Percentiles rank a stretch among this genome's conserved stretches.
Evolutionary conservation across 768 basidiomycete species (phyloP).

Genomic region (Russula griseocarnosa): DNA sequence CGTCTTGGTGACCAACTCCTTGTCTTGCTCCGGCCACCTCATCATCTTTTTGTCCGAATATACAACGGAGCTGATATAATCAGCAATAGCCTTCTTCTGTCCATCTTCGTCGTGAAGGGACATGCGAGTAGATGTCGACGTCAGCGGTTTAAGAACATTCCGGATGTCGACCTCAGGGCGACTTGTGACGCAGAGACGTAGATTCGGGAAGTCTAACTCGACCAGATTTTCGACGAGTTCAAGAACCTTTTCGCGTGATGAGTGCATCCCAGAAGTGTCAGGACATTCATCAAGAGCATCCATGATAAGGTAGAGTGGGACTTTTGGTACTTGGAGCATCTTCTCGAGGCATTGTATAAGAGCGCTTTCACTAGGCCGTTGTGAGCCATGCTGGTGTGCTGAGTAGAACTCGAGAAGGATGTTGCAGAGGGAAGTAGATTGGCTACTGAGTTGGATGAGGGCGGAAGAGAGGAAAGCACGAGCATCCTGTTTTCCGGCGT

Average conservation of each 20-base stretch:
- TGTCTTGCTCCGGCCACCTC: background rate
- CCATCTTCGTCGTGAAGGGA: conserved; percentile 1
- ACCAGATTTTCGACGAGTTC: background rate
- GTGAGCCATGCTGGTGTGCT: background rate
- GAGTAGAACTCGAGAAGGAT: background rate
- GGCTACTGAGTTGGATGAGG: background rate
- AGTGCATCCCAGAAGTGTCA: too few relatives aligned
- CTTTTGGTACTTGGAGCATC: background rate
- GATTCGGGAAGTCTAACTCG: background rate
- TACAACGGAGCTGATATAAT: background rate
- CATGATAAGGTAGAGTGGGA: background rate
- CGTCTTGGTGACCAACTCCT: background rate
- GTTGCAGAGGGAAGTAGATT: background rate
- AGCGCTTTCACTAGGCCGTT: background rate
- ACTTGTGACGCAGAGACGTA: background rate
- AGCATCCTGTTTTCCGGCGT: background rate
- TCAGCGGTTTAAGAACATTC: background rate
- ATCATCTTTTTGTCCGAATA: background rate
- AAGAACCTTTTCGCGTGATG: background rate
- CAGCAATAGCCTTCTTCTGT: background rate
- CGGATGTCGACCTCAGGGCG: too few relatives aligned
- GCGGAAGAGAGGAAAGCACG: background rate
- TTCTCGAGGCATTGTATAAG: background rate
- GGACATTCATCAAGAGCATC: too few relatives aligned
- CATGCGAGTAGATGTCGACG: background rate